Evolutionary conservation across 1,139 yeast species (phyloP), one percentile per base, ranked within the genome.

Genomic region (Hansenula lynferdii): DNA sequence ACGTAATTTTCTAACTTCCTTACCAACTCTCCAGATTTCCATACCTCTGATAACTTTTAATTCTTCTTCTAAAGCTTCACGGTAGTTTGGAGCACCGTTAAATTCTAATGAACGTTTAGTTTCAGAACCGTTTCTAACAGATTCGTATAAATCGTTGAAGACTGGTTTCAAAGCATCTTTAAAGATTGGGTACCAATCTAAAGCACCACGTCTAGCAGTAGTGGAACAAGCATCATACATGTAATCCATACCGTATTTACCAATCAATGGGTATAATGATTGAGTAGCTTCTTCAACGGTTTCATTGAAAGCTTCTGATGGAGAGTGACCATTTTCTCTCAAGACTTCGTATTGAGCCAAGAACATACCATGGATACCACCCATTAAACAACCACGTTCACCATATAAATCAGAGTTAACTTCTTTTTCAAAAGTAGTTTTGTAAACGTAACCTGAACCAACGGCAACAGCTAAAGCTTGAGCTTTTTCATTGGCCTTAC

Each of bases 341-440:
- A 92, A 83, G 51, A 92, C 98, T 73, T 92, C 98, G 80, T 92
- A 92, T 77, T 92, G 98, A 58, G 98, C 98, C 64, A 92, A 80
- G 90, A 92, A 92, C 97, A 92, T 92, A 78, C 98, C 98, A 79
- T 92, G 98, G 78, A 92, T 90, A 80, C 98, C 98, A 68, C 98
- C 98, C 98, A 92, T 92, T 61, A 92, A 80, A 76, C 97, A 90
- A 65, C 98, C 98, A 80, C 98, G 89, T 80, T 92, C 98, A 75
- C 98, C 98, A 76, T 92, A 92, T 67, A 92, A 80, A 70, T 92
- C 98, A 54, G 97, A 90, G 89, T 85, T 87, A 65, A 92, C 98
- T 76, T 92, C 98, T 76, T 85, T 87, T 77, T 94, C 96, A 65
- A 94, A 94, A 55, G 98, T 92, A 75, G 98, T 92, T 77, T 92